Evolutionary conservation across 2,329 filamentous ascomycete species (phyloP).

Genomic region (Eutypa lata): DNA sequence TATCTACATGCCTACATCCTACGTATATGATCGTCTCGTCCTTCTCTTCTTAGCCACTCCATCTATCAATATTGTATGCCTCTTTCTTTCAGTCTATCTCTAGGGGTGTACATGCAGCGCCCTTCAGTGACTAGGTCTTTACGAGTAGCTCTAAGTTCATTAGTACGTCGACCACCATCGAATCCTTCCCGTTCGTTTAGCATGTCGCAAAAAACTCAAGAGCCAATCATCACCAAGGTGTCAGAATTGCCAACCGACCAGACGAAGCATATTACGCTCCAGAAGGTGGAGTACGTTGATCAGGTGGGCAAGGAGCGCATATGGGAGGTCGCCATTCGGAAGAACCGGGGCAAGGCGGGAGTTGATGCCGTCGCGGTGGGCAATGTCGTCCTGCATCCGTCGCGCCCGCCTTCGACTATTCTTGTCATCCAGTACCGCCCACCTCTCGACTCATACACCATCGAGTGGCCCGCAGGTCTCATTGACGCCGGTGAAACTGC

Average conservation of each 20-base stretch:
- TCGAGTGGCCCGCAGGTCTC: conserved; percentile 53
- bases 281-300: conserved; percentile 56
- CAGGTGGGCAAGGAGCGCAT: conserved; percentile 50
- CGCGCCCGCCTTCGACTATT: conserved; percentile 41
- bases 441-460: conserved; percentile 47
- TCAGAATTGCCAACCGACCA: conserved; percentile 47
- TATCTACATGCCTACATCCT: no score
- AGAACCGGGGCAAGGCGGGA: conserved; percentile 50
- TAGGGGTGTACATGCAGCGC: background rate
- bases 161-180: background rate
- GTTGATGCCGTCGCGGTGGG: conserved; percentile 63
- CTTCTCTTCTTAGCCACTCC: background rate
- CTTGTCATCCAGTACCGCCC: conserved; percentile 52
- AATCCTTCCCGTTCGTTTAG: conserved; percentile 14
- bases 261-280: conserved; percentile 55
- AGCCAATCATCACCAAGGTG: conserved; percentile 43
- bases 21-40: no score
- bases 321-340: conserved; percentile 60
- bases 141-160: background rate
- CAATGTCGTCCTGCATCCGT: conserved; percentile 51
- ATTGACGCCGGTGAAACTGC: conserved; percentile 50
- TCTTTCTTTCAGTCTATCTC: no score
- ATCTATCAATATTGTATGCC: background rate
- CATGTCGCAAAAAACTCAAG: conserved; percentile 38
- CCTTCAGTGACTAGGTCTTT: background rate